Evolutionary conservation across 2,329 filamentous ascomycete genomes (phyloP), one percentile per base, ranked within the genome.

Genomic region (Phialemoniopsis sp.): DNA sequence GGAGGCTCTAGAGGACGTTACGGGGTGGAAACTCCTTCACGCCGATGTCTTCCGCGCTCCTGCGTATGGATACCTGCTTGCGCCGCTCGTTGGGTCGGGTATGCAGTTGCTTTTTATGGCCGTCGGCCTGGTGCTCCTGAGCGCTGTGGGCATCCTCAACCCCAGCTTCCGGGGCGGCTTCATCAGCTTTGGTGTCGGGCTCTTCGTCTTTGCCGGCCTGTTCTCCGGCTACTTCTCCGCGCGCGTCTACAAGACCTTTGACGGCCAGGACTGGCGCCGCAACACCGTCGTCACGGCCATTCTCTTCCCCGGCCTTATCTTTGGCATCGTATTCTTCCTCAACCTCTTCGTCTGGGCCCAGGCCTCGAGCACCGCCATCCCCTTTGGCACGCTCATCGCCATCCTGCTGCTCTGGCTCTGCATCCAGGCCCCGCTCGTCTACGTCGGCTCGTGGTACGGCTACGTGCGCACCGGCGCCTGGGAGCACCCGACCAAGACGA

Each of bases 281-380:
- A 95, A 95, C 54, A 85, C 85, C 3, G 55, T 91, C 19, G 72
- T 87, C 55, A 94, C 89, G 4, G 87, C 86, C 0, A 67, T 83
- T 9, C 72, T 94, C 4, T 87, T 94, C 56, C 89, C 89, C 0
- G 88, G 88, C 2, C 71, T 93, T 6, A 66, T 87, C 1, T 94
- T 94, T 55, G 69, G 73, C 8, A 72, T 86, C 21, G 67, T 90
- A 29, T 89, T 94, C 62, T 73, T 91, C 36, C 73, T 94, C 43
- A 94, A 95, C 58, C 71, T 94, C 9, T 94, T 94, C 56, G 87
- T 93, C 42, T 95, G 89, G 89, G 83, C 87, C 1, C 87, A 94
- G 62, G 87, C 88, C 1, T 93, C 87, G 10, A 90, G 85, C 59
- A 94, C 88, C 2, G 89, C 89, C 2, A 82, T 95, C 28, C 89